Percentiles rank a stretch among this genome's conserved stretches.
These are phyloP conservation scores for Coleophoma cylindrospora DNA, from an alignment of 2,329 filamentous ascomycete genomes.

Conservation along the genomic window DNA sequence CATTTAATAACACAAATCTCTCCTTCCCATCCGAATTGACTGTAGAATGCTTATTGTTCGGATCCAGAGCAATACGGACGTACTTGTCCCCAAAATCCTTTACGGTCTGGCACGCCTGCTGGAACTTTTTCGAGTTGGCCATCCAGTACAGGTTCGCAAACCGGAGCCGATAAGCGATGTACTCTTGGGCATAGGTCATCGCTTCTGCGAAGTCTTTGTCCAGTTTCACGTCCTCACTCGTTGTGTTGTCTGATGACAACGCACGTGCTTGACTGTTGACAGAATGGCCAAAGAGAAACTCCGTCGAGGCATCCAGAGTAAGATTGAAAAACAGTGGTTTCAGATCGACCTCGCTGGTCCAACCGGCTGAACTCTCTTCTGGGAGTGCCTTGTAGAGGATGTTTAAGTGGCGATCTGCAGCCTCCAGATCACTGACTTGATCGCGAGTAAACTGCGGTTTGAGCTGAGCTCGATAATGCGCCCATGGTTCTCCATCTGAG, in stretches of 20 bases:
- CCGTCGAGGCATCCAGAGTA: constrained; percentile 52
- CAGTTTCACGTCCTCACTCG: constrained; percentile 7
- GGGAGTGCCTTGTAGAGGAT: constrained; percentile 20
- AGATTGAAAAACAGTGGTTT: constrained; percentile 52
- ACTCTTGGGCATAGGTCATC: constrained; percentile 31
- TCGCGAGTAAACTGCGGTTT: constrained; percentile 30
- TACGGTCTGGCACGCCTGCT: constrained; percentile 19
- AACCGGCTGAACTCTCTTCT: constrained; percentile 8
- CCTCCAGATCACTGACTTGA: constrained; percentile 27
- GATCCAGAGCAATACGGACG: constrained; percentile 17
- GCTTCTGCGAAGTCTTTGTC: constrained; percentile 30
- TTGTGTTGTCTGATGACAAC: constrained; percentile 16
- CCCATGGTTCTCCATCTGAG: constrained; percentile 31
- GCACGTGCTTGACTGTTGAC: constrained; percentile 40
- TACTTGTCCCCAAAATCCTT: constrained; percentile 21
- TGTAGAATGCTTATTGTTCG: constrained; percentile 23
- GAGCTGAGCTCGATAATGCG: constrained; percentile 30
- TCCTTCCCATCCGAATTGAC: constrained; percentile 10
- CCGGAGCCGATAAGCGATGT: constrained; percentile 24
- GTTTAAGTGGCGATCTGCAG: constrained; percentile 46
- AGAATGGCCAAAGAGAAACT: constrained; percentile 51
- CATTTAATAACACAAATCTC: constrained; percentile 37
- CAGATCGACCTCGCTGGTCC: constrained; percentile 41
- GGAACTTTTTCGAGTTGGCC: constrained; percentile 22
- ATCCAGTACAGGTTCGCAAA: constrained; percentile 21